These are phyloP conservation scores for Coelastrella sp. DNA, from an alignment of 139 green algal genomes.

Conservation along the genomic window DNA sequence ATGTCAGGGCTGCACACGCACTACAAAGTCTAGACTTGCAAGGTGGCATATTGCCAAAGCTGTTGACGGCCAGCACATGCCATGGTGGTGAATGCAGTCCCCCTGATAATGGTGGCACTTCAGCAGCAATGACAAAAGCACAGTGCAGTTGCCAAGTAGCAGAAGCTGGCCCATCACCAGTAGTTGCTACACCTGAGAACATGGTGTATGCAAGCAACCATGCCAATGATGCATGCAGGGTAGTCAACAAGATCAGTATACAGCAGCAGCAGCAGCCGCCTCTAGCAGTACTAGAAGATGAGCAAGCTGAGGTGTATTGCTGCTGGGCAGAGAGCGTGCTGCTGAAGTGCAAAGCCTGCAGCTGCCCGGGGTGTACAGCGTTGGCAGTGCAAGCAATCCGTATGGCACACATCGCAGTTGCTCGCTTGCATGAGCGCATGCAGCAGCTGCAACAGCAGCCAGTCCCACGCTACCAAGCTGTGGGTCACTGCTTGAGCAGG, in stretches of 20 bases:
- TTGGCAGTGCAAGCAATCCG: conserved; percentile 69
- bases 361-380: conserved; percentile 73
- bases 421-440: conserved; percentile 62
- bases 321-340: conserved; percentile 79
- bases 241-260: background rate
- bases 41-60: conserved; percentile 23
- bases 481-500: conserved; percentile 63
- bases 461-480: conserved; percentile 49
- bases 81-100: background rate
- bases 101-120: background rate
- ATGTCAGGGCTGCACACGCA: conserved; percentile 68
- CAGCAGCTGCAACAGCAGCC: conserved; percentile 54
- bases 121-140: background rate
- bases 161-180: background rate
- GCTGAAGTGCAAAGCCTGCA: conserved; percentile 75
- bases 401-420: conserved; percentile 70
- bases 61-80: background rate
- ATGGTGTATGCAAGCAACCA: no score
- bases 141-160: background rate
- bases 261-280: conserved; percentile 21
- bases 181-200: background rate
- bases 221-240: conserved; percentile 30
- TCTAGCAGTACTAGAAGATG: conserved; percentile 67
- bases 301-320: conserved; percentile 77
- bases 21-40: conserved; percentile 70